These are phyloP conservation scores for Globisporangium cystogenes DNA, from an alignment of 352 stramenopile species.

Conservation along the genomic window DNA sequence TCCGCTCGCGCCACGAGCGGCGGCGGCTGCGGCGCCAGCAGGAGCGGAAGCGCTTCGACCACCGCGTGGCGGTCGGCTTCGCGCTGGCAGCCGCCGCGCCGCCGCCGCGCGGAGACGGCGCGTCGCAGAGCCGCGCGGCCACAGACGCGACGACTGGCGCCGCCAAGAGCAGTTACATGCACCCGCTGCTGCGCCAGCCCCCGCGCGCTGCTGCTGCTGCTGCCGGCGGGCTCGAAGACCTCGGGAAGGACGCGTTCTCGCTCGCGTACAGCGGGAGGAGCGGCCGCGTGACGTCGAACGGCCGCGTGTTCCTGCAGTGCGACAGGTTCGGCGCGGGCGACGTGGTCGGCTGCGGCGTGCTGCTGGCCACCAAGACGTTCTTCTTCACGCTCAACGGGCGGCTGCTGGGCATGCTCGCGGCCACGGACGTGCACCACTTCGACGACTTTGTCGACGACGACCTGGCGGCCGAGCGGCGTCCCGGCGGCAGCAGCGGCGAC, in stretches of 20 bases:
- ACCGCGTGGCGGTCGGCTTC: constrained; percentile 47
- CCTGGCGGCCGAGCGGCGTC: not conserved
- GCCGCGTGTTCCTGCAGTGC: constrained; percentile 39
- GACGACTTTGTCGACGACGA: constrained; percentile 28
- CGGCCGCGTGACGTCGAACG: constrained; percentile 42
- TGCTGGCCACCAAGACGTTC: constrained; percentile 58
- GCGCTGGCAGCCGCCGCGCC: not conserved
- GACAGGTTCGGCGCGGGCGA: constrained; percentile 45
- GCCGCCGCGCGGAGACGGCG: too few relatives aligned
- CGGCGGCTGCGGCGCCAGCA: constrained; percentile 20
- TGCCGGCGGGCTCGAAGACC: too few relatives aligned
- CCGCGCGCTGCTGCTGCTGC: not conserved
- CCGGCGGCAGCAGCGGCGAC: not conserved
- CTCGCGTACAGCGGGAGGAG: constrained; percentile 55
- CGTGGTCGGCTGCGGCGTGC: constrained; percentile 50
- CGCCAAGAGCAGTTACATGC: not conserved
- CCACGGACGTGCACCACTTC: constrained; percentile 43
- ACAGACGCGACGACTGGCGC: not conserved
- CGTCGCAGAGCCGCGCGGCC: not conserved
- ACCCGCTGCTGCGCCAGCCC: not conserved
- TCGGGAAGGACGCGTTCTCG: constrained; percentile 30
- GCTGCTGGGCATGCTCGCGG: constrained; percentile 36
- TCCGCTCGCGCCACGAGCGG: constrained; percentile 33
- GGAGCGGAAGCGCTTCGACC: constrained; percentile 32
- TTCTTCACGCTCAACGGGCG: constrained; percentile 69